Base-by-base conservation (phyloP, 2,329 filamentous ascomycete species). In the Penicillium concentricum region DNA sequence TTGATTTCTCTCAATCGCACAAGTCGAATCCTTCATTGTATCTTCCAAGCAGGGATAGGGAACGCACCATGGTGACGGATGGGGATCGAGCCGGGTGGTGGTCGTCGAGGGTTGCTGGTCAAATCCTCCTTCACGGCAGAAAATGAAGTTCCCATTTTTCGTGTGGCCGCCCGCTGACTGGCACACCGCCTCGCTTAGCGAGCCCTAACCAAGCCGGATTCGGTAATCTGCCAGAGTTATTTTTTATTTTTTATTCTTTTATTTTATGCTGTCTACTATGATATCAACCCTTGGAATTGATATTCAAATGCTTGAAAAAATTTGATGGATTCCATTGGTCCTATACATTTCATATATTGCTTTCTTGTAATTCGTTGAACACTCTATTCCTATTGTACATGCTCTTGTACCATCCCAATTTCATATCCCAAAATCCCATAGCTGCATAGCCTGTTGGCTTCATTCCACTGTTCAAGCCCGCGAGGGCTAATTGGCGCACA, bases 11-110 rank as follows among this genome's bases (percentile, higher is more conserved):
- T 57, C 38, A 60, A 54, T 51, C 39, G 44, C 39, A 60, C 67
- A 46, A 39, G 54, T 52, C 54, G 54, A 56, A 52, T 56, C 35
- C 41, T 56, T 46, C 41, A 56, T 52, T 42, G 48, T 37, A 51
- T 52, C 34, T 56, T 52, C 35, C 59, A 61, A 54, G 39, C 43
- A 63, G 57, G 57, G 56, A 59, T 50, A 54, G 61, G 61, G 52
- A 65, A 74, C 76, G 69, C 72, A 79, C 76, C 76, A 78, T 78
- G 77, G 74, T 81, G 79, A 79, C 77, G 75, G 78, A 76, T 78
- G 78, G 78, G 75, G 78, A 80, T 79, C 79, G 81, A 78, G 76
- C 71, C 73, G 69, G 69, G 70, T 68, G 70, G 67, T 74, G 68
- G 72, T 74, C 70, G 72, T 74, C 71, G 72, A 73, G 73, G 70